A percentile compares a stretch with the other conserved stretches of the same genome.
Conservation (phyloP, 2,329 filamentous ascomycete species). For the Aspergillus sp. region DNA sequence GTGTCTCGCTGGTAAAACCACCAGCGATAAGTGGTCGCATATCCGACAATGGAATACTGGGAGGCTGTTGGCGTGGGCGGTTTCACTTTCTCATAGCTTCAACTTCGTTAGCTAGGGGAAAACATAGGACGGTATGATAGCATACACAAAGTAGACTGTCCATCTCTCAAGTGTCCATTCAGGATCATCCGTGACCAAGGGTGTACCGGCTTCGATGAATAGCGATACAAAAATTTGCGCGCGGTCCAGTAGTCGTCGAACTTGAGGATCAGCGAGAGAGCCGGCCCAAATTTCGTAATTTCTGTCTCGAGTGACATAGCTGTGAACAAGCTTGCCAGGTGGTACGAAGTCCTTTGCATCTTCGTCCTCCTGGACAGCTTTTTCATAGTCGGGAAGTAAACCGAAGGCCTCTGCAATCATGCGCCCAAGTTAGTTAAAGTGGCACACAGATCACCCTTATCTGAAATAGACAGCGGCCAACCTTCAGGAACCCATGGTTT, state of each 20-base stretch:
- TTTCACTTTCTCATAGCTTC: constrained; percentile 58
- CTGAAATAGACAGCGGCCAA: constrained; percentile 30
- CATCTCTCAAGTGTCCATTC: constrained; percentile 78
- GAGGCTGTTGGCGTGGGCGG: constrained; percentile 50
- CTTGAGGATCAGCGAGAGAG: constrained; percentile 67
- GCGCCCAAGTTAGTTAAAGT: constrained; percentile 10
- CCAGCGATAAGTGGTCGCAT: constrained; percentile 86
- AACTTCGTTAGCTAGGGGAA: neutral
- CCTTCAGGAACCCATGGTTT: constrained; percentile 68
- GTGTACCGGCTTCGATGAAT: constrained; percentile 90
- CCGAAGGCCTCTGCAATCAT: constrained; percentile 64
- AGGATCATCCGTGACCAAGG: constrained; percentile 69
- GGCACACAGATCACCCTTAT: neutral
- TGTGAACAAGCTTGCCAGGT: constrained; percentile 71
- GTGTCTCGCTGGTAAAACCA: constrained; percentile 57
- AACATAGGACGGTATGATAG: neutral
- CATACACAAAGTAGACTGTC: constrained; percentile 86
- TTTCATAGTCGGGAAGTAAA: constrained; percentile 63
- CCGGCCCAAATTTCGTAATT: constrained; percentile 85
- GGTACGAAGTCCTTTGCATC: constrained; percentile 61
- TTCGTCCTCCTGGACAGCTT: constrained; percentile 52
- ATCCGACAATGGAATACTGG: constrained; percentile 82
- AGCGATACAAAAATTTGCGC: constrained; percentile 81
- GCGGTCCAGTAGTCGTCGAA: constrained; percentile 73
- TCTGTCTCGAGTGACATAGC: constrained; percentile 62